Base-by-base conservation (phyloP, 148 eudicot genomes). In the Polygonum maritimum region DNA sequence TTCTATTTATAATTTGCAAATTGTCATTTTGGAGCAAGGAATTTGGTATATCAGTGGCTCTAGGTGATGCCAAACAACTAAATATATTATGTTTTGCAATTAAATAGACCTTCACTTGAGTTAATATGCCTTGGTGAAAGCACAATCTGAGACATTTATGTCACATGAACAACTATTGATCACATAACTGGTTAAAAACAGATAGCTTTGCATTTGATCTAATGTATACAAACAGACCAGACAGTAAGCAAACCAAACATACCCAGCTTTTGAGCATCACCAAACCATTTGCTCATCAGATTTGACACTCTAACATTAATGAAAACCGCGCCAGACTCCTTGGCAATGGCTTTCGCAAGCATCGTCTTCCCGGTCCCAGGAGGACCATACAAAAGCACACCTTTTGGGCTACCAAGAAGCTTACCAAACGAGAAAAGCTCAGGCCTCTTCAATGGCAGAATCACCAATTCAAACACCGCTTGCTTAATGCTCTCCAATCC, bases 301-400 rank as follows among this genome's bases (percentile, higher is more conserved):
- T 94, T 92, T 44, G 97, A 87, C 76, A 94, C 76, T 81, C 89
- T 89, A 80, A 94, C 94, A 80, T 94, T 92, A 41, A 94, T 94
- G 67, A 92, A 94, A 83, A 92, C 97, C 51, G 98, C 98, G 76
- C 96, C 98, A 4, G 98, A 94, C 80, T 94, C 98, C 79, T 86
- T 94, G 49, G 98, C 98, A 76, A 94, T 94, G 80, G 98, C 98
- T 86, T 94, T 92, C 41, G 98, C 98, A 76, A 94, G 94, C 97
- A 94, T 94, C 10, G 98, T 94, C 87, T 94, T 94, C 65, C 98
- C 98, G 35, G 98, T 92, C 54, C 98, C 98, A 5, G 98, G 98
- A 71, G 97, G 98, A 51, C 98, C 98, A 80, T 90, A 92, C 40
- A 94, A 79, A 81, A 94, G 80, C 45, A 94, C 98, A 49, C 98